A percentile compares a stretch with the other conserved stretches of the same genome.
Conservation (phyloP, 208 protist genomes). For the Crithidia fasciculata region DNA sequence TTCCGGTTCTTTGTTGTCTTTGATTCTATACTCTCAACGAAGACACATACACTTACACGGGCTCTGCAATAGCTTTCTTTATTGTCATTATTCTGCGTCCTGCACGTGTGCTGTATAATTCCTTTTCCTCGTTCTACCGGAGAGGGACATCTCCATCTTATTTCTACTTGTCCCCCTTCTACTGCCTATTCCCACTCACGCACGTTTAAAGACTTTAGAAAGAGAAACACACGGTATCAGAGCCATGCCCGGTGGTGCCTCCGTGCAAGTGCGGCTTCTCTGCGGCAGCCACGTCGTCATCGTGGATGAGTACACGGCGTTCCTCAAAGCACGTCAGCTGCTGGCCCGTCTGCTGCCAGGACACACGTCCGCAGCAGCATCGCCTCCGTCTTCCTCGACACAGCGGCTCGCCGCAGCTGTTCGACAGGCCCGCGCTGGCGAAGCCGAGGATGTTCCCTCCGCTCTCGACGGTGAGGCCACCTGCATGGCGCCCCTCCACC, state of each 20-base stretch:
- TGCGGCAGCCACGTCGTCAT: constrained; percentile 17
- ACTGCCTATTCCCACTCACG: too few species aligned
- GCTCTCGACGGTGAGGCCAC: neutral
- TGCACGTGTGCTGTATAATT: too few species aligned
- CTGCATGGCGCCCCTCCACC: constrained; percentile 7
- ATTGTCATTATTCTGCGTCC: too few species aligned
- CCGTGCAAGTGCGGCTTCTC: constrained; percentile 12
- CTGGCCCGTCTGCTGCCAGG: neutral
- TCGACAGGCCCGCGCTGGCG: neutral
- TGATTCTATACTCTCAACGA: too few species aligned
- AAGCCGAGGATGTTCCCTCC: neutral
- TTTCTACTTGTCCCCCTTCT: too few species aligned
- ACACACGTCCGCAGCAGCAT: neutral
- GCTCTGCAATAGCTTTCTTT: too few species aligned
- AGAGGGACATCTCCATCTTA: too few species aligned
- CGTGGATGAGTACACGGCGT: constrained; percentile 18
- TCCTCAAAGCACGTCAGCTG: constrained; percentile 26
- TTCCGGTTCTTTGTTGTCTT: too few species aligned
- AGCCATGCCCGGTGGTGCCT: neutral
- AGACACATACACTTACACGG: too few species aligned
- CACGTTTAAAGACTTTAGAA: too few species aligned
- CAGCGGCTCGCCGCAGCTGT: neutral
- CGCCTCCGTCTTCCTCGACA: too few species aligned
- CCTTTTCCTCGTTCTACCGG: too few species aligned
- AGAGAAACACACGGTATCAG: neutral